Base-by-base conservation (phyloP, 768 basidiomycete genomes). In the Artomyces pyxidatus region DNA sequence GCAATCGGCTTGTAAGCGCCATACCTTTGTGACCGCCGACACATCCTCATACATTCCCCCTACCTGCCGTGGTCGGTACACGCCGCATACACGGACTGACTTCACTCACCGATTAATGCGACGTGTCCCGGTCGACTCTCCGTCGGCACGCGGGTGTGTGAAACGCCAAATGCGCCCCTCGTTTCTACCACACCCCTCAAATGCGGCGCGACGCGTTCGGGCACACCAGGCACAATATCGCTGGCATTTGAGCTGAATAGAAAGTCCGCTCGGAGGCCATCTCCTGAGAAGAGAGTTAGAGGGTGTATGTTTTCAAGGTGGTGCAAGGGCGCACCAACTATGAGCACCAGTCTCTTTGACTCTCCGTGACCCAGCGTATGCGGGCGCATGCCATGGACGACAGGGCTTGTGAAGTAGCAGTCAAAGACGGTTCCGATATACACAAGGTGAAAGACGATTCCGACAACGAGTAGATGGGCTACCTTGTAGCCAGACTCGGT, bases 41-140 rank as follows among this genome's bases (percentile, higher is more conserved):
- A 88, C 88, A 55, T 92, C 88, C 64, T 92, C 89, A 59, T 91
- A 90, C 88, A 92, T 91, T 3, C 89, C 89, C 27, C 80, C 80
- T 83, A 46, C 6, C 37, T 5, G 10, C 0, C 9, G 29, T 16
- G 11, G 10, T 42, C 1, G 12, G 42, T 30, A 35, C 9, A 17
- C n/a, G 11, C 17, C 9, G 19, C 12, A 21, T 35, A 38, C n/a
- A n/a, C 26, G 41, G n/a, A 11, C 21, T 8, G 16, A 54, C 22
- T 28, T 56, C 41, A 52, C 57, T 14, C 53, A 80, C 85, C 90
- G 52, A 92, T 90, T 46, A 93, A 77, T 19, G 90, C 89, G 22
- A 93, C 88, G 62, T 92, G 90, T 8, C 90, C 90, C 1, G 90
- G 89, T 21, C 90, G 68, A 62, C 85, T 88, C 58, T 93, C 90